Percentiles rank a stretch among this genome's conserved stretches.
Evolutionary conservation across 371 early-diverging fungal genomes (phyloP).

Genomic region (Mortierella sp.): DNA sequence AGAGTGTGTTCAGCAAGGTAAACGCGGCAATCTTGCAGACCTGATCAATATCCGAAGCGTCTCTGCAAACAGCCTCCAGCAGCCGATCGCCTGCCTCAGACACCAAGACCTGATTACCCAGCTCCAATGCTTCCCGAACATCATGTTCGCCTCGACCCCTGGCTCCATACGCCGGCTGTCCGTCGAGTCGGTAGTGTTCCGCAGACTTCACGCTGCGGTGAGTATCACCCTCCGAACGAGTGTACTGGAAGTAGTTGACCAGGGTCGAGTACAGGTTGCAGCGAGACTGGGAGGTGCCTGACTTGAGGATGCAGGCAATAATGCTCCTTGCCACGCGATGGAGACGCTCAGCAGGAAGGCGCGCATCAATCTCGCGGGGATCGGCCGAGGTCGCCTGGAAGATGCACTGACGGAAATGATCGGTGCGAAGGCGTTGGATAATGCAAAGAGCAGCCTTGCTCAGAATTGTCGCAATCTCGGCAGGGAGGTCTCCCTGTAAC

Average conservation of each 20-base stretch:
- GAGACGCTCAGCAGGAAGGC: slow-evolving; percentile 74
- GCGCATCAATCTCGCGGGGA: slow-evolving; percentile 48
- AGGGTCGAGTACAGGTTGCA: slow-evolving; percentile 89
- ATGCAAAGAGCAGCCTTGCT: slow-evolving; percentile 69
- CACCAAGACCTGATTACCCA: slow-evolving; percentile 59
- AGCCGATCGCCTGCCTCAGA: slow-evolving; percentile 73
- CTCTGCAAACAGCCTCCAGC: slow-evolving; percentile 78
- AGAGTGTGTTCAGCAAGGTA: slow-evolving; percentile 79
- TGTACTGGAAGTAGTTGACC: slow-evolving; percentile 77
- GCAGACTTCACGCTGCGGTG: slow-evolving; percentile 21
- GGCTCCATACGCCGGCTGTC: slow-evolving; percentile 1
- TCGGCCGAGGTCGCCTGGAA: slow-evolving; percentile 56
- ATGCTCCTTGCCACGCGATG: slow-evolving; percentile 64
- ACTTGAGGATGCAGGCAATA: slow-evolving; percentile 72
- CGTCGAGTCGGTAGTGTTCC: slow-evolving; percentile 16
- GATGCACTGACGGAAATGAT: slow-evolving; percentile 58
- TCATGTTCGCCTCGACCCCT: slow-evolving; percentile 15
- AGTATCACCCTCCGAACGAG: slow-evolving; percentile 41
- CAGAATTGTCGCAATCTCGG: slow-evolving; percentile 70
- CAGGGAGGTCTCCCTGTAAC: slow-evolving; percentile 62
- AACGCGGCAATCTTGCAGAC: slow-evolving; percentile 92
- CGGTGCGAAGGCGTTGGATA: slow-evolving; percentile 65
- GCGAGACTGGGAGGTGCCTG: slow-evolving; percentile 74
- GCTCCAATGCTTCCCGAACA: slow-evolving; percentile 41
- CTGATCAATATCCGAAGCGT: slow-evolving; percentile 85